These are phyloP conservation scores for Ettlia oleoabundans DNA, from an alignment of 139 green algal species.

Conservation along the genomic window DNA sequence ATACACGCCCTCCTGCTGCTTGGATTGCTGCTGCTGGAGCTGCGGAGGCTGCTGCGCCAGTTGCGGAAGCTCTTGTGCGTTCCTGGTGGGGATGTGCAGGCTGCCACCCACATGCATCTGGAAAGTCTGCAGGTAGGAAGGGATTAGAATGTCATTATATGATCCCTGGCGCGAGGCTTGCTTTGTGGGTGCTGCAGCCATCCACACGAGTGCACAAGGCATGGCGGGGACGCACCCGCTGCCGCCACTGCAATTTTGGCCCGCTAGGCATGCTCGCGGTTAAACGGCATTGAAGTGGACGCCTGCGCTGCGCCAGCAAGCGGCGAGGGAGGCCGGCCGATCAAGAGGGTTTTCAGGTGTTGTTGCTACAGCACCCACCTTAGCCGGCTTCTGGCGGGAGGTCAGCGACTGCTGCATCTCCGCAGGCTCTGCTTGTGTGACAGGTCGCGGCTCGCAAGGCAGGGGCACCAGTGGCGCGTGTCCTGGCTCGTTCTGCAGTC, in stretches of 20 bases:
- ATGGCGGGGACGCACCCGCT: no score
- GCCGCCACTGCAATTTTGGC: no score
- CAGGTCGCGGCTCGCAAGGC: neutral
- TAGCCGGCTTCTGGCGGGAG: neutral
- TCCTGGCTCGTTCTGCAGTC: neutral
- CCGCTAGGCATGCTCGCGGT: no score
- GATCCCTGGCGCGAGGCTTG: no score
- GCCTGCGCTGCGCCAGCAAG: no score
- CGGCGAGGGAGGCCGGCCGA: neutral
- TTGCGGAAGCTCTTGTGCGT: slow-evolving; percentile 13
- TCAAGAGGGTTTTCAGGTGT: neutral
- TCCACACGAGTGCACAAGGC: no score
- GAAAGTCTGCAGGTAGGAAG: slow-evolving; percentile 50
- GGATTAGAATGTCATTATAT: neutral
- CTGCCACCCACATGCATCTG: slow-evolving; percentile 54
- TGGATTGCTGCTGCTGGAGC: neutral
- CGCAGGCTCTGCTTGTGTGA: neutral
- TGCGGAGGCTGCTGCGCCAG: slow-evolving; percentile 4
- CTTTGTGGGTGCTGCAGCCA: no score
- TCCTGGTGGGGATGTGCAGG: slow-evolving; percentile 44
- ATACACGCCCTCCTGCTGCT: no score
- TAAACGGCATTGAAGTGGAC: no score
- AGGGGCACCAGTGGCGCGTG: neutral
- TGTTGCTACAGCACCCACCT: neutral
- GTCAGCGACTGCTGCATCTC: neutral